Percentiles rank a stretch among this genome's conserved stretches.
Conservation (phyloP, 306 rosid species). For the Prunus padus region DNA sequence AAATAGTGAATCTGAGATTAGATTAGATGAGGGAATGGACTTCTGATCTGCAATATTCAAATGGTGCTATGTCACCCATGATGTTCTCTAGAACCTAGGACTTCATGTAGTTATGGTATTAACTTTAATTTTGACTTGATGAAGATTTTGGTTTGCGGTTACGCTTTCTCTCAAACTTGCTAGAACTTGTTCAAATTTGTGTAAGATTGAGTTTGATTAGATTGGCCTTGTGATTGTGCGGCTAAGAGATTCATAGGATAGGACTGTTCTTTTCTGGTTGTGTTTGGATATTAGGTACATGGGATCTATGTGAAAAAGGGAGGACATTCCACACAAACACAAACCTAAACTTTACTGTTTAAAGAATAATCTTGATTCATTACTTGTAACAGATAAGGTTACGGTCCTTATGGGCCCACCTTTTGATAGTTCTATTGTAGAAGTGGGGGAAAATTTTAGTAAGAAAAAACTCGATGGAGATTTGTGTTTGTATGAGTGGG, state of each 20-base stretch:
- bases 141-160: not conserved
- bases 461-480: constrained; percentile 18
- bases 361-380: constrained; percentile 10
- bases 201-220: not conserved
- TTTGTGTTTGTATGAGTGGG: constrained; percentile 35
- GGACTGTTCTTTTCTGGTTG: not conserved
- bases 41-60: constrained; percentile 19
- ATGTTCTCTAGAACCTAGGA: not conserved
- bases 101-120: not conserved
- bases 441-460: constrained; percentile 22
- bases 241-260: not conserved
- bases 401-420: constrained; percentile 21
- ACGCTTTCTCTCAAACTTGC: not conserved
- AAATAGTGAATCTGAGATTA: constrained; percentile 12
- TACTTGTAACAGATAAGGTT: constrained; percentile 17
- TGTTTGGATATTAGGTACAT: not conserved
- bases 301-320: not conserved
- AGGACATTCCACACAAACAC: constrained; percentile 14
- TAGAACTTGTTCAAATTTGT: not conserved
- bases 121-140: not conserved
- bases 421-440: not conserved
- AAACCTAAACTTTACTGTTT: constrained; percentile 19
- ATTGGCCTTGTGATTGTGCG: not conserved
- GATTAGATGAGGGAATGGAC: constrained; percentile 18
- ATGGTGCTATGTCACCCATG: not conserved